Evolutionary conservation across 2,329 filamentous ascomycete species (phyloP).

Genomic region (Capronia americana): DNA sequence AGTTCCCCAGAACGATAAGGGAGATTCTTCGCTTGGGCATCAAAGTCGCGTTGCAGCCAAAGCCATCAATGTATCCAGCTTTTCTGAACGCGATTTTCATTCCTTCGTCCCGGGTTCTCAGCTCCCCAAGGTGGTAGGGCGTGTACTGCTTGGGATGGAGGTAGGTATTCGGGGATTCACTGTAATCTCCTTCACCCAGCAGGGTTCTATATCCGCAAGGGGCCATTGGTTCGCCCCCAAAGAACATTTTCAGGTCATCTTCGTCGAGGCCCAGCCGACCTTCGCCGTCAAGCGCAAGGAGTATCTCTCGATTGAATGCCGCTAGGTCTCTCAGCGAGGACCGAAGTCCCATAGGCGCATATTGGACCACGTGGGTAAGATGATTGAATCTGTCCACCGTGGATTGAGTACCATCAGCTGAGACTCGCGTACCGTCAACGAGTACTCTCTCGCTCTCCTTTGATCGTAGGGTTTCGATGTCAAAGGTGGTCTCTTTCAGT

Average conservation of each 20-base stretch:
- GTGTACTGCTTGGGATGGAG: neutral
- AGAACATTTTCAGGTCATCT: neutral
- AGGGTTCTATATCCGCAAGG: neutral
- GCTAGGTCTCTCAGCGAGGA: neutral
- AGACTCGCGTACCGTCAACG: neutral
- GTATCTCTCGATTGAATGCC: constrained; percentile 1
- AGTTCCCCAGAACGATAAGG: neutral
- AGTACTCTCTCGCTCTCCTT: neutral
- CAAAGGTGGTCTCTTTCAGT: neutral
- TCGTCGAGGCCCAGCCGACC: neutral
- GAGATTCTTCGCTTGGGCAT: neutral
- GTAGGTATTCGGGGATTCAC: neutral
- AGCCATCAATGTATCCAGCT: constrained; percentile 4
- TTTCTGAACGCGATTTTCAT: neutral
- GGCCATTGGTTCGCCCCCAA: neutral
- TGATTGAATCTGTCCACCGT: neutral
- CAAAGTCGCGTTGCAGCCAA: neutral
- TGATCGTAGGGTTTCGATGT: neutral
- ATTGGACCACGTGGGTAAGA: neutral
- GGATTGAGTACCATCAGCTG: neutral
- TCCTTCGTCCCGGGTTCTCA: neutral
- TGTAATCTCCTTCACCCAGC: neutral
- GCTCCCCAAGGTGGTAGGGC: neutral
- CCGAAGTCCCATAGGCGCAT: neutral
- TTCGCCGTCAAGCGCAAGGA: constrained; percentile 1